Base-by-base conservation (phyloP, 495 filamentous ascomycete species). In the Bathelium albidoporum region DNA sequence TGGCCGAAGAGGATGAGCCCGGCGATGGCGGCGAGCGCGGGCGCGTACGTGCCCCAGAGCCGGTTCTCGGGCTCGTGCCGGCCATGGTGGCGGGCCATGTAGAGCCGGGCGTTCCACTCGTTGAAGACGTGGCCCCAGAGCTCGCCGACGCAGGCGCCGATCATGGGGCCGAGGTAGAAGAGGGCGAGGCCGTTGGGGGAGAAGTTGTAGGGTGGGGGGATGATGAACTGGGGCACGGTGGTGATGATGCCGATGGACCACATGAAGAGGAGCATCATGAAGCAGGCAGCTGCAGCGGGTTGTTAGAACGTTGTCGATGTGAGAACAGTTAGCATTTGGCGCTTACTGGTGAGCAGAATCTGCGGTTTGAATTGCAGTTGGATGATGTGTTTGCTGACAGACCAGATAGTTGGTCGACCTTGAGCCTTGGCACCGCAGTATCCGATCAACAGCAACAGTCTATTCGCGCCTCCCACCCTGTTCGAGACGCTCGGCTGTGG, bases 121-220 rank as follows among this genome's bases (percentile, higher is more conserved):
- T 77, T 75, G 70, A 75, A 73, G 61, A 64, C 73, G 61, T 75
- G 74, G 58, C 74, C 74, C 65, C 66, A 77, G 44, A 69, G 16
- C 63, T 77, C 74, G 22, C 71, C 73, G 29, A 70, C 34, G 32
- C 74, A 24, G 32, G 63, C 69, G 41, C 70, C 73, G 24, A 76
- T 64, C 60, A 74, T 71, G 24, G 74, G 74, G 24, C 72, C 71
- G 53, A 73, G 70, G 69, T 69, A 77, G 41, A 77, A 64, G 32
- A 77, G 68, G 1, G 70, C 69, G n/a, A 71, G 61, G 10, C 65
- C 66, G 9, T 66, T 70, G 44, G 68, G 59, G 59, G 58, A 63
- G 67, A 77, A 73, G 43, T 55, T 62, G 61, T 70, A 76, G 64
- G 72, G 58, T 64, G 74, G 53, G 60, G 74, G 70, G 64, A 74